A percentile compares a stretch with the other conserved stretches of the same genome.
These are phyloP conservation scores for Solanum peruvianum DNA, from an alignment of 257 asterid genomes.

Conservation along the genomic window DNA sequence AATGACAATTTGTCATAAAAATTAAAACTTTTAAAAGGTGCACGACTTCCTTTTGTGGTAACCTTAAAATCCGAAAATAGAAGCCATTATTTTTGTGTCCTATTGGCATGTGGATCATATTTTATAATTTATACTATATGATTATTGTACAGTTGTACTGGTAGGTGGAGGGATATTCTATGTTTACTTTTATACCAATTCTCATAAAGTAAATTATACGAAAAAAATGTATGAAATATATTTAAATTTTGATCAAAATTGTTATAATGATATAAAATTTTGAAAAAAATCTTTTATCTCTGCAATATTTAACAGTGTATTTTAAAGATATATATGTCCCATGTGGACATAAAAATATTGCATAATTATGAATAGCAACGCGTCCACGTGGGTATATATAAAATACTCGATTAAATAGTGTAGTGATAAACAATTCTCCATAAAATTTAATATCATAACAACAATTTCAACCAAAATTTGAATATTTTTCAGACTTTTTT, in stretches of 20 bases:
- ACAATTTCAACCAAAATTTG: too few relatives aligned
- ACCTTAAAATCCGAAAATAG: not conserved
- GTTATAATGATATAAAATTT: fast-evolving
- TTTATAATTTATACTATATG: not conserved
- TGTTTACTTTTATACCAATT: not conserved
- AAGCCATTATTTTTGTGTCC: not conserved
- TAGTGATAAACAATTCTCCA: too few relatives aligned
- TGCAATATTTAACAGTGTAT: too few relatives aligned
- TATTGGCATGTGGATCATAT: not conserved
- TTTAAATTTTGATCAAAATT: too few relatives aligned
- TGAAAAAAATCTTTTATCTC: too few relatives aligned
- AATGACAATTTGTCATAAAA: not conserved
- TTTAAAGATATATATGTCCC: too few relatives aligned
- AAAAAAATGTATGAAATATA: too few relatives aligned
- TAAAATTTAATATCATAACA: fast-evolving
- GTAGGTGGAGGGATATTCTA: not conserved
- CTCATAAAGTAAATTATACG: not conserved
- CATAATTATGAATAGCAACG: too few relatives aligned
- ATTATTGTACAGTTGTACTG: not conserved
- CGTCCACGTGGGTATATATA: too few relatives aligned
- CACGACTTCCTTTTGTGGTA: not conserved
- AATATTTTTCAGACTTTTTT: too few relatives aligned
- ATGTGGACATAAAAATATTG: too few relatives aligned
- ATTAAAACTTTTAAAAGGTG: not conserved
- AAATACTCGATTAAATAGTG: too few relatives aligned